Conservation (phyloP, 1,139 yeast genomes). For the Zygosaccharomyces pseudobailii region DNA sequence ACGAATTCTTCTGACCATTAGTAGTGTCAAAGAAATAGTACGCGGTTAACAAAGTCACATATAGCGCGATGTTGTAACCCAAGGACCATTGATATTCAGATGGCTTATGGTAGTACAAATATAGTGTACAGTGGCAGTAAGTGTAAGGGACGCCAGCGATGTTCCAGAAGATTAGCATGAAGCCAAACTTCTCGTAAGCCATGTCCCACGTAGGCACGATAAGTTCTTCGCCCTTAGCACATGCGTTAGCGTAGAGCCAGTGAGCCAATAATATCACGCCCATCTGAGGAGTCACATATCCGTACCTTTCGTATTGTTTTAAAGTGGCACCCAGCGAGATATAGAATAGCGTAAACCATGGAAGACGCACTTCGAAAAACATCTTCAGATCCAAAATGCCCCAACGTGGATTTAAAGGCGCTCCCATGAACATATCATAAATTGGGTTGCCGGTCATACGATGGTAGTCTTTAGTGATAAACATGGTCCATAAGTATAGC, state of each 20-base stretch:
- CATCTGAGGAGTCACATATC: conserved; percentile 74
- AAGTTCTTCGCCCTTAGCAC: conserved; percentile 95
- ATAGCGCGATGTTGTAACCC: conserved; percentile 52
- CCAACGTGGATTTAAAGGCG: conserved; percentile 91
- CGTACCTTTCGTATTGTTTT: conserved; percentile 77
- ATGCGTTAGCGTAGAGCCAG: conserved; percentile 93
- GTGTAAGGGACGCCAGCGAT: conserved; percentile 99
- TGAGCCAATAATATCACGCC: conserved; percentile 73
- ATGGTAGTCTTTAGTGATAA: conserved; percentile 68
- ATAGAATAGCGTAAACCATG: conserved; percentile 90
- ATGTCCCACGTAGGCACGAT: conserved; percentile 99
- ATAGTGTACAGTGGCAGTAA: conserved; percentile 89
- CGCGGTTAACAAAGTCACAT: conserved; percentile 55
- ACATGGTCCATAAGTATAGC: conserved; percentile 60
- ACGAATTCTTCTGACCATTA: conserved; percentile 91
- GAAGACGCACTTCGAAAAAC: conserved; percentile 95
- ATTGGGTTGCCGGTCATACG: conserved; percentile 87
- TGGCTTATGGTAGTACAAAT: conserved; percentile 77
- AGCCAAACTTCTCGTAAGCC: conserved; percentile 98
- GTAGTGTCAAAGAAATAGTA: conserved; percentile 94
- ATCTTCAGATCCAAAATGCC: conserved; percentile 90
- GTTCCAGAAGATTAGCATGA: conserved; percentile 97
- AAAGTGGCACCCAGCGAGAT: conserved; percentile 68
- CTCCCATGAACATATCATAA: conserved; percentile 95
- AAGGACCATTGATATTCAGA: conserved; percentile 70